These are phyloP conservation scores for Penicillium sp. DNA, from an alignment of 2,329 filamentous ascomycete genomes.

Conservation along the genomic window DNA sequence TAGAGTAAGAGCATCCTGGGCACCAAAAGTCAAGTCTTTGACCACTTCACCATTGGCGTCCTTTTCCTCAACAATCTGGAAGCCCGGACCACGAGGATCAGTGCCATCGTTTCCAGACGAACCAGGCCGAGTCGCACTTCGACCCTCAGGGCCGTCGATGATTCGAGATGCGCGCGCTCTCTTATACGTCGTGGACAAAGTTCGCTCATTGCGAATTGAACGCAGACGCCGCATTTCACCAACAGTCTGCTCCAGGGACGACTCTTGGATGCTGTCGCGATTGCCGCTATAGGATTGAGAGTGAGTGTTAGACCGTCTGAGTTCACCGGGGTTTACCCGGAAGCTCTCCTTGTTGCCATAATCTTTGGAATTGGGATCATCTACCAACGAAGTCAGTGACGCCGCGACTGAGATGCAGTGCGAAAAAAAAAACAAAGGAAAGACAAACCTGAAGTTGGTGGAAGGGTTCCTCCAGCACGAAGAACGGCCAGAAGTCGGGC, in stretches of 20 bases:
- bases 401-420: constrained; percentile 4
- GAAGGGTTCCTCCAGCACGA: constrained; percentile 72
- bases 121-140: constrained; percentile 58
- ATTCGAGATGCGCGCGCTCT: constrained; percentile 87
- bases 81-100: constrained; percentile 52
- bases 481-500: constrained; percentile 84
- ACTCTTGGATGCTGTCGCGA: constrained; percentile 56
- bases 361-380: constrained; percentile 63
- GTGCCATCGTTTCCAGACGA: constrained; percentile 60
- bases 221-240: constrained; percentile 88
- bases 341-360: constrained; percentile 64
- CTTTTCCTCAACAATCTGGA: constrained; percentile 76
- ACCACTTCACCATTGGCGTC: constrained; percentile 63
- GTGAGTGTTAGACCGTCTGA: constrained; percentile 59
- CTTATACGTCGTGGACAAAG: constrained; percentile 85
- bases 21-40: constrained; percentile 78
- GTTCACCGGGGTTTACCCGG: constrained; percentile 47
- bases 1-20: constrained; percentile 84
- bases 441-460: constrained; percentile 61
- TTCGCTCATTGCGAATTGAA: constrained; percentile 90
- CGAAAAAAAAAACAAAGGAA: too few relatives aligned
- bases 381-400: constrained; percentile 34
- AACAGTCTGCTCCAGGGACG: constrained; percentile 88
- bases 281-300: constrained; percentile 66
- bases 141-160: constrained; percentile 77